phyloP scores from a whole-genome alignment of 2,329 filamentous ascomycete genomes.

The Fonsecaea nubica region DNA sequence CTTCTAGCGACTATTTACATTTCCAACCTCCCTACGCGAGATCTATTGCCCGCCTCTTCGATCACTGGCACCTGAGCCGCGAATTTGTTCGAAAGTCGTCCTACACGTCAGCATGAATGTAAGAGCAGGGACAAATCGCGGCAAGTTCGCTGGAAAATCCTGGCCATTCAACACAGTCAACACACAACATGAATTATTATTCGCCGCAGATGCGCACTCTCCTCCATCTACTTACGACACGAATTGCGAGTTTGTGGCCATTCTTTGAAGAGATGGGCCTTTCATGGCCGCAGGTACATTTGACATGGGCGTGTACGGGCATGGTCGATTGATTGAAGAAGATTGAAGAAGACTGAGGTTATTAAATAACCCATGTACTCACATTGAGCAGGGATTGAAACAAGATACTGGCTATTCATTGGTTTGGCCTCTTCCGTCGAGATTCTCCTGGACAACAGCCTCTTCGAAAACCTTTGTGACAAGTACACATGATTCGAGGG shows the following conservation, averaged over 20 bases:
- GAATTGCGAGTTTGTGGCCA: neutral
- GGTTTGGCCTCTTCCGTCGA: neutral
- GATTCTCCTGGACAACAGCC: neutral
- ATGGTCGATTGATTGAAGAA: too few species aligned
- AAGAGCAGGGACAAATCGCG: neutral
- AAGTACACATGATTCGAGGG: neutral
- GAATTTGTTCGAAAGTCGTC: neutral
- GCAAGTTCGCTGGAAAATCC: neutral
- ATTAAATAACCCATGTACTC: neutral
- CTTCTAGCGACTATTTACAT: neutral
- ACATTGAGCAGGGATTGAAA: neutral
- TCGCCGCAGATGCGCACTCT: neutral
- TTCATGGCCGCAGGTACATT: neutral
- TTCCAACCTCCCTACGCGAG: neutral
- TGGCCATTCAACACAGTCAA: neutral
- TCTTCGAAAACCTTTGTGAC: neutral
- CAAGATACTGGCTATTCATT: neutral
- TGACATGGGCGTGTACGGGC: neutral
- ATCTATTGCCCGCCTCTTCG: neutral
- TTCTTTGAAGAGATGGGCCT: neutral
- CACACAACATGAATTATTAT: neutral
- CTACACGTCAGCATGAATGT: neutral
- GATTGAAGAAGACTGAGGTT: neutral
- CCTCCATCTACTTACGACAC: neutral
- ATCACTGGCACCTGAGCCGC: neutral